A percentile compares a stretch with the other conserved stretches of the same genome.
Evolutionary conservation across 2,329 filamentous ascomycete species (phyloP).

Genomic region (Orbilia ellipsospora): DNA sequence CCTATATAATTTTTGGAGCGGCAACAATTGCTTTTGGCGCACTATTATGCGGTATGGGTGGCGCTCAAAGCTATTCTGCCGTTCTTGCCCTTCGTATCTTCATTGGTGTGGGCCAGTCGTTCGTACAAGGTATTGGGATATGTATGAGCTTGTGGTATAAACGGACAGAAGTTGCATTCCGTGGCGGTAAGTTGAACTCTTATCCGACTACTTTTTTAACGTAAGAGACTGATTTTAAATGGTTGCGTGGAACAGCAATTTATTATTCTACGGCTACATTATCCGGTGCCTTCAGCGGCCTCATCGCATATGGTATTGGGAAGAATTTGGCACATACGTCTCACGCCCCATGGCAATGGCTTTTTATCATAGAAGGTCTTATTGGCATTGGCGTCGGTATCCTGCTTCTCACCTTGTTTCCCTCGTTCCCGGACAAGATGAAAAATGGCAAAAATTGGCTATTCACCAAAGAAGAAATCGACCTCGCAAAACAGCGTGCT

Average conservation of each 20-base stretch:
- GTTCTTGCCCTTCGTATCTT: conserved; percentile 26
- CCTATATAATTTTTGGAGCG: conserved; percentile 23
- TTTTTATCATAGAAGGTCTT: conserved; percentile 78
- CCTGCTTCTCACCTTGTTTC: conserved; percentile 15
- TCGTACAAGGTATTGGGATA: conserved; percentile 36
- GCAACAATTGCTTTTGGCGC: conserved; percentile 20
- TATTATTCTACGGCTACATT: conserved; percentile 70
- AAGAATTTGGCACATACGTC: conserved; percentile 67
- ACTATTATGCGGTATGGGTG: conserved; percentile 29
- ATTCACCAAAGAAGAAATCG: conserved; percentile 36
- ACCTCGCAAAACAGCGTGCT: conserved; percentile 24
- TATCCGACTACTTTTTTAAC: not conserved
- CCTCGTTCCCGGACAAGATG: conserved; percentile 31
- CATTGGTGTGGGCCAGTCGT: conserved; percentile 20
- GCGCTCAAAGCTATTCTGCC: conserved; percentile 17
- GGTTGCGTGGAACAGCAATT: conserved; percentile 59
- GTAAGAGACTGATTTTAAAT: not conserved
- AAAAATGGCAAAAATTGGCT: conserved; percentile 39
- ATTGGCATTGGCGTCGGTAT: conserved; percentile 64
- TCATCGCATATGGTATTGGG: conserved; percentile 67
- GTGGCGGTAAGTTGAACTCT: conserved; percentile 20
- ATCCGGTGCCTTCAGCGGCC: conserved; percentile 68
- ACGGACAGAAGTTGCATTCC: conserved; percentile 17
- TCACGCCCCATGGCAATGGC: conserved; percentile 77
- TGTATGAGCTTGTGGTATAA: conserved; percentile 35